A percentile compares a stretch with the other conserved stretches of the same genome.
Conservation (phyloP, 495 filamentous ascomycete genomes). For the Chaetomium tenue region DNA sequence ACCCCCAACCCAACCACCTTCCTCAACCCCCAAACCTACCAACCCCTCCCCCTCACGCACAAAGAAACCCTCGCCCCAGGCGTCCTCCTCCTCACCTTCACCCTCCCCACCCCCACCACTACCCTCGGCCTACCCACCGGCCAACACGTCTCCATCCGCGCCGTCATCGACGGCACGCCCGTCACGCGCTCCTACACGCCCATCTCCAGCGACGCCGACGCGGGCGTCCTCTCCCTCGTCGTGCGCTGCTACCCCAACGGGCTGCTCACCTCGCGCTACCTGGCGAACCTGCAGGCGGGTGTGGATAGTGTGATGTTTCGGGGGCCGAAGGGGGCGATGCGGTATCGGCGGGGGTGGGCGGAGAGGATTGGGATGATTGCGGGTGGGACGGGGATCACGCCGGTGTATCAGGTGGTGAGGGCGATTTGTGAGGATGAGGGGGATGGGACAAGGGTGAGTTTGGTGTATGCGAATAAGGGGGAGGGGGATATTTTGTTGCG, state of each 20-base stretch:
- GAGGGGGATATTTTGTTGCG: slow-evolving; percentile 87
- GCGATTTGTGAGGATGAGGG: slow-evolving; percentile 91
- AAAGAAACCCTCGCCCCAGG: slow-evolving; percentile 47
- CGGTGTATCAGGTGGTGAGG: slow-evolving; percentile 79
- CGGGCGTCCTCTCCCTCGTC: slow-evolving; percentile 66
- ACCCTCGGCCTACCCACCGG: slow-evolving; percentile 59
- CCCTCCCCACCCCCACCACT: slow-evolving; percentile 41
- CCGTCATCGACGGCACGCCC: slow-evolving; percentile 76
- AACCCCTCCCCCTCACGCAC: slow-evolving; percentile 32
- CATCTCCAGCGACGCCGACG: slow-evolving; percentile 75
- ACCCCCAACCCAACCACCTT: not conserved
- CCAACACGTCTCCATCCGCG: slow-evolving; percentile 67
- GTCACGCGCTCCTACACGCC: slow-evolving; percentile 91
- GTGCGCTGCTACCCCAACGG: not conserved
- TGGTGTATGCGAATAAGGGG: slow-evolving; percentile 81
- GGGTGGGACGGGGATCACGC: slow-evolving; percentile 93
- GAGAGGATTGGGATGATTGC: slow-evolving; percentile 90
- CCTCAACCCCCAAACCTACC: slow-evolving; percentile 1
- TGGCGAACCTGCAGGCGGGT: not conserved
- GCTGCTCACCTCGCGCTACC: not conserved
- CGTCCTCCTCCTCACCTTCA: slow-evolving; percentile 51
- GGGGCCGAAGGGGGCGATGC: slow-evolving; percentile 75
- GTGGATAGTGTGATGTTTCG: slow-evolving; percentile 69
- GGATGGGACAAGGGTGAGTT: slow-evolving; percentile 90
- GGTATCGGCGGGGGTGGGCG: slow-evolving; percentile 81